Conservation (phyloP, 1,139 yeast species). For the Entelexis sorbosivorans region DNA sequence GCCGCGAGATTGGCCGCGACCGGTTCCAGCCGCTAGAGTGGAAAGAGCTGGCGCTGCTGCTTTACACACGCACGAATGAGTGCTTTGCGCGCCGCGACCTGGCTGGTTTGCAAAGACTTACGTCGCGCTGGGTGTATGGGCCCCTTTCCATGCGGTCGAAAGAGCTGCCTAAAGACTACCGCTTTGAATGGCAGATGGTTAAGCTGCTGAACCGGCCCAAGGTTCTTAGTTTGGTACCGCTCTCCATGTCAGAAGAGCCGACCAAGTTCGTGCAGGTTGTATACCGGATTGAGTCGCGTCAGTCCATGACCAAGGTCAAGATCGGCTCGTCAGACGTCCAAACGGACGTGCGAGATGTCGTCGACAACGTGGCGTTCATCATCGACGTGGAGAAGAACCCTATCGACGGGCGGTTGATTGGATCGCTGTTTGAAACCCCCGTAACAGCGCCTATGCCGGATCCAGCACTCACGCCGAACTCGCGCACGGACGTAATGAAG, state of each 20-base stretch:
- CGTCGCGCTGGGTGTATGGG: constrained; percentile 53
- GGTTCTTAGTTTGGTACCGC: constrained; percentile 57
- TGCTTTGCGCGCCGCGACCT: constrained; percentile 47
- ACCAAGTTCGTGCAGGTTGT: constrained; percentile 60
- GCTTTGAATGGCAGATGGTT: constrained; percentile 64
- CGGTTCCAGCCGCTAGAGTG: constrained; percentile 56
- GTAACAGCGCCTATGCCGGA: constrained; percentile 31
- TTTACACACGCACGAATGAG: constrained; percentile 52
- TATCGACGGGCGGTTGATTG: constrained; percentile 53
- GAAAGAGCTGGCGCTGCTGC: constrained; percentile 63
- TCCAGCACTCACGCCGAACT: constrained; percentile 25
- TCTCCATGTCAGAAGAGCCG: constrained; percentile 49
- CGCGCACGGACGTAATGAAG: constrained; percentile 26
- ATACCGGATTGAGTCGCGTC: constrained; percentile 66
- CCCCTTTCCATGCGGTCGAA: constrained; percentile 42
- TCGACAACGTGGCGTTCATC: constrained; percentile 66
- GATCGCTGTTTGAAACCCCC: constrained; percentile 62
- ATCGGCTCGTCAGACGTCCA: constrained; percentile 32
- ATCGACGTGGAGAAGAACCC: constrained; percentile 59
- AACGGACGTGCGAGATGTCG: constrained; percentile 46
- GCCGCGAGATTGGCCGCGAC: constrained; percentile 40
- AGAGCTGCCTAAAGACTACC: constrained; percentile 48
- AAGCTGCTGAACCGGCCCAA: constrained; percentile 64
- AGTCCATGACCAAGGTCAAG: constrained; percentile 45
- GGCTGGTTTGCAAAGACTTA: constrained; percentile 36